Evolutionary conservation across 129 eudicot species (phyloP).

Genomic region (Flaveria bidentis): DNA sequence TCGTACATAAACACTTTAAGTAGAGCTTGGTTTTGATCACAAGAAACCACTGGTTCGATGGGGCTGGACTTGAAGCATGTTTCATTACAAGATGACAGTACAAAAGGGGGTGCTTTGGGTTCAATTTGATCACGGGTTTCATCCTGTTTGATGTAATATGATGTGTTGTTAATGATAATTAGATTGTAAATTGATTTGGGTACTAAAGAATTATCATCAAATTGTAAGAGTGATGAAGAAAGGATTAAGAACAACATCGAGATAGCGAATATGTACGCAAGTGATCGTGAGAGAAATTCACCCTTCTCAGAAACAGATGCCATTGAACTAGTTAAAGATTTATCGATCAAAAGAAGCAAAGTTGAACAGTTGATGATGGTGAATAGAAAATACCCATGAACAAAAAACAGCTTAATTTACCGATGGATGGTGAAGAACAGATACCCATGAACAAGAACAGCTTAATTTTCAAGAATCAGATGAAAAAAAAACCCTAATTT

Average conservation of each 20-base stretch:
- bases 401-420: neutral
- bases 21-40: conserved; percentile 39
- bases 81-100: conserved; percentile 4
- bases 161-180: conserved; percentile 27
- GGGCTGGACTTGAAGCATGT: neutral
- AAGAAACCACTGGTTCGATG: neutral
- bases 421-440: neutral
- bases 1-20: conserved; percentile 81
- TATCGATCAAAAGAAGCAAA: neutral
- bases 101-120: conserved; percentile 3
- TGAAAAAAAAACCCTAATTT: neutral
- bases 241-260: conserved; percentile 52
- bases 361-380: neutral
- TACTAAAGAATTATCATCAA: conserved; percentile 43
- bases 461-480: neutral
- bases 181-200: conserved; percentile 50
- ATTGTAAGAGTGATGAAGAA: conserved; percentile 48
- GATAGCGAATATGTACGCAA: conserved; percentile 48
- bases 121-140: conserved; percentile 1
- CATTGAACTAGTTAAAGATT: conserved; percentile 10
- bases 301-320: conserved; percentile 51
- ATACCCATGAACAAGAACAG: neutral
- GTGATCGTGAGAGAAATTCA: conserved; percentile 44
- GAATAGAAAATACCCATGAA: neutral
- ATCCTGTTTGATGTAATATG: conserved; percentile 23